phyloP scores from a whole-genome alignment of 2,329 filamentous ascomycete genomes.

The Fusarium sp. region DNA sequence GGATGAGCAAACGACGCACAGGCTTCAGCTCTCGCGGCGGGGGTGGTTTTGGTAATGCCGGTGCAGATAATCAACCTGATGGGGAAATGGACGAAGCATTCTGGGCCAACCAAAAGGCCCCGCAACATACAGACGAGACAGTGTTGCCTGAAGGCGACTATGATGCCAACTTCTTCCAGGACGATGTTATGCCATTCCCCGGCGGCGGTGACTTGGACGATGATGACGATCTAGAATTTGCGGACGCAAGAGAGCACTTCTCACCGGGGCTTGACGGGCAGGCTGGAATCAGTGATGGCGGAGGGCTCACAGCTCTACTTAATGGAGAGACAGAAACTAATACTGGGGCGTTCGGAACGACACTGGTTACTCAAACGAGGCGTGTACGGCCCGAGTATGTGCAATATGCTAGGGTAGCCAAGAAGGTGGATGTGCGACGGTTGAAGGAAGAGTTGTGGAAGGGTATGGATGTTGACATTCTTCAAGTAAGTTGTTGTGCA shows the following conservation, averaged over 20 bases:
- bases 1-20: constrained; percentile 72
- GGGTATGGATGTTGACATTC: constrained; percentile 65
- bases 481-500: constrained; percentile 54
- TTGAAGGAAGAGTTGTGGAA: constrained; percentile 77
- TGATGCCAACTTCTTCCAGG: constrained; percentile 97
- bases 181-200: constrained; percentile 77
- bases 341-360: constrained; percentile 68
- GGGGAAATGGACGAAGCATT: constrained; percentile 94
- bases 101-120: constrained; percentile 80
- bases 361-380: constrained; percentile 70
- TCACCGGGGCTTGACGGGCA: constrained; percentile 68
- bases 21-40: constrained; percentile 55
- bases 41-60: constrained; percentile 52
- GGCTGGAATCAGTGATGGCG: constrained; percentile 54
- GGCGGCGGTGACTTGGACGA: constrained; percentile 65
- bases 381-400: constrained; percentile 73
- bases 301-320: constrained; percentile 60
- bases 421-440: constrained; percentile 74
- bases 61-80: constrained; percentile 62
- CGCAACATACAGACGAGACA: constrained; percentile 60
- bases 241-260: constrained; percentile 81
- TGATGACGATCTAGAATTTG: constrained; percentile 77
- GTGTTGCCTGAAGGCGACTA: constrained; percentile 77
- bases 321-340: constrained; percentile 59
- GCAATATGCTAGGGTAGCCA: constrained; percentile 73